These are phyloP conservation scores for Zymoseptoria pseudotritici DNA, from an alignment of 2,329 filamentous ascomycete genomes.

Conservation along the genomic window DNA sequence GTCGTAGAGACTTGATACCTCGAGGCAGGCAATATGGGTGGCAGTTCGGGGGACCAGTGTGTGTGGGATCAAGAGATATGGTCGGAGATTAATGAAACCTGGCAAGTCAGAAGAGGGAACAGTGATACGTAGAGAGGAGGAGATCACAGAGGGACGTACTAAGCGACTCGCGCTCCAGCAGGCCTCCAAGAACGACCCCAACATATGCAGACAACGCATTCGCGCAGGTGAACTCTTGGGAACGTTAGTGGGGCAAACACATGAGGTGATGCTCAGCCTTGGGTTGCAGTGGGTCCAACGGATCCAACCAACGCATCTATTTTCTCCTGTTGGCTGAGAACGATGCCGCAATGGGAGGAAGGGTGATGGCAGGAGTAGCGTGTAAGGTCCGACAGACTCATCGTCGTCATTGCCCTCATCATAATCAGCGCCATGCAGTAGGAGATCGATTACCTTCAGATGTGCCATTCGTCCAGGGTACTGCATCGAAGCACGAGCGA, in stretches of 20 bases:
- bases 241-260: not conserved
- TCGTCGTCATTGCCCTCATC: not conserved
- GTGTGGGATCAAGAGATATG: slow-evolving; percentile 5
- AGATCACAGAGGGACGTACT: not conserved
- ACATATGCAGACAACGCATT: not conserved
- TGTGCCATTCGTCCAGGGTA: not conserved
- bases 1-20: not conserved
- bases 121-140: not conserved
- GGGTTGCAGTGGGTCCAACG: not conserved
- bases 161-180: not conserved
- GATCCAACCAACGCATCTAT: not conserved
- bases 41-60: slow-evolving; percentile 2
- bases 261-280: not conserved
- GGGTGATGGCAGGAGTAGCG: not conserved
- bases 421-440: not conserved
- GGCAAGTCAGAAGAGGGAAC: not conserved
- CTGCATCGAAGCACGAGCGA: not conserved
- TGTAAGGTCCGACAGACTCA: not conserved
- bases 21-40: not conserved
- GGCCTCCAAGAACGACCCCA: not conserved
- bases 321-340: not conserved
- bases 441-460: not conserved
- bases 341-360: not conserved
- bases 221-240: not conserved
- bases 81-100: slow-evolving; percentile 9